Conservation (phyloP, 2,329 filamentous ascomycete species). For the Hypoxylon sp. region DNA sequence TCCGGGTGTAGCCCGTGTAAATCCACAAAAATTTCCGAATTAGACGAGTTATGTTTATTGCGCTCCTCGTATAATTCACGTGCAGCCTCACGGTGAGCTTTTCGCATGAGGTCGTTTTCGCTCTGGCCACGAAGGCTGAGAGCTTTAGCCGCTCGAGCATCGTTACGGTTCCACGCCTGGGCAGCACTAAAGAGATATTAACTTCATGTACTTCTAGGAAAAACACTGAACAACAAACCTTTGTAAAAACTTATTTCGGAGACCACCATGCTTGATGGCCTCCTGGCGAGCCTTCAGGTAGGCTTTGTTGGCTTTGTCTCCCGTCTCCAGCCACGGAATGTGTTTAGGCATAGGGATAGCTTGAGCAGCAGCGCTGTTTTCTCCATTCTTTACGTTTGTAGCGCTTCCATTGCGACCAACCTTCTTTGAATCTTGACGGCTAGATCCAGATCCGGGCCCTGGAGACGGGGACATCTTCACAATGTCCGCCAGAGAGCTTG, state of each 20-base stretch:
- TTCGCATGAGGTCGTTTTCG: slow-evolving; percentile 97
- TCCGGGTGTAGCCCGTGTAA: slow-evolving; percentile 98
- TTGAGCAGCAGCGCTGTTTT: slow-evolving; percentile 85
- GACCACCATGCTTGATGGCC: slow-evolving; percentile 95
- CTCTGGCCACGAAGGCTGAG: slow-evolving; percentile 94
- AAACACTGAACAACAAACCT: slow-evolving; percentile 69
- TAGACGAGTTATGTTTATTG: slow-evolving; percentile 76
- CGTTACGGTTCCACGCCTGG: slow-evolving; percentile 98
- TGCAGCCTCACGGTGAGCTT: slow-evolving; percentile 95
- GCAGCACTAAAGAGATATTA: slow-evolving; percentile 75
- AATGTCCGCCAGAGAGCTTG: slow-evolving; percentile 90
- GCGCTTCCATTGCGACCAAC: slow-evolving; percentile 75
- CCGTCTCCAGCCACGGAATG: slow-evolving; percentile 96
- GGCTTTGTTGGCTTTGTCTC: slow-evolving; percentile 88
- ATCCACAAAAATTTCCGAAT: slow-evolving; percentile 90
- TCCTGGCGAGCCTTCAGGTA: slow-evolving; percentile 96
- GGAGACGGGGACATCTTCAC: slow-evolving; percentile 95
- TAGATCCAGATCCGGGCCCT: slow-evolving; percentile 74
- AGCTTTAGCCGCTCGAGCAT: slow-evolving; percentile 95
- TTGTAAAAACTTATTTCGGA: slow-evolving; percentile 97
- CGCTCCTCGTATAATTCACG: slow-evolving; percentile 93
- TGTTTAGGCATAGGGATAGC: slow-evolving; percentile 91
- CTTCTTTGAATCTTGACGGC: slow-evolving; percentile 73
- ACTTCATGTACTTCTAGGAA: not conserved
- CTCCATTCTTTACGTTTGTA: slow-evolving; percentile 74